Evolutionary conservation across 495 filamentous ascomycete species (phyloP), one percentile per base, ranked within the genome.

Genomic region (Aspergillus sclerotiicarbonarius): DNA sequence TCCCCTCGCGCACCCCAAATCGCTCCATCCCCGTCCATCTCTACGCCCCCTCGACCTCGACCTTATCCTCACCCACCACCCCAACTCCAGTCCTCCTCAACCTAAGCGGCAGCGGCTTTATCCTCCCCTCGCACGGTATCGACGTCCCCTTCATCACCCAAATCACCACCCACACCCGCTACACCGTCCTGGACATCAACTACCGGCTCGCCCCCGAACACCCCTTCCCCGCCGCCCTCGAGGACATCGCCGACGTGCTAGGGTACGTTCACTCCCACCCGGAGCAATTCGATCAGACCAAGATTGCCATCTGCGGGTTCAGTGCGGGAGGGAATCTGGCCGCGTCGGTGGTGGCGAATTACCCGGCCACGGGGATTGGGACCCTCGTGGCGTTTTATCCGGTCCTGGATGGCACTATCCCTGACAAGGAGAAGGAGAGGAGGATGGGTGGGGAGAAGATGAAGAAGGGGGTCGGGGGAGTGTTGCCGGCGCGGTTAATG

Each of bases 151-250:
- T 70, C 62, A 75, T 73, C 56, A 73, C 66, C 8, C 57, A 46
- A n/a, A 55, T 81, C 51, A 66, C 68, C 55, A 47, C 55, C 9
- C 39, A 67, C 12, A 73, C 76, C 12, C 59, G 57, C 8, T 72
- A 76, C 61, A 67, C 67, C 9, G 73, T 80, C 8, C 51, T 80
- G 18, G 76, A 80, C 51, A 80, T 90, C 4, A 76, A 82, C 2
- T 96, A 96, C 71, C 82, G 90, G 4, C 81, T 95, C 1, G 83
- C 89, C 0, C 91, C 91, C 0, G 88, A 93, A 65, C 64, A 87
- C 61, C 82, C 89, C 1, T 93, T 92, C 69, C 89, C 90, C 4
- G 79, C 86, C 0, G 86, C 88, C 3, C 65, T 95, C 6, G 73
- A 95, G 33, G 91, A 95, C 62, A 86, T 82, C 29, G 65, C 71